These are phyloP conservation scores for Floccularia luteovirens DNA, from an alignment of 768 basidiomycete genomes.

Conservation along the genomic window DNA sequence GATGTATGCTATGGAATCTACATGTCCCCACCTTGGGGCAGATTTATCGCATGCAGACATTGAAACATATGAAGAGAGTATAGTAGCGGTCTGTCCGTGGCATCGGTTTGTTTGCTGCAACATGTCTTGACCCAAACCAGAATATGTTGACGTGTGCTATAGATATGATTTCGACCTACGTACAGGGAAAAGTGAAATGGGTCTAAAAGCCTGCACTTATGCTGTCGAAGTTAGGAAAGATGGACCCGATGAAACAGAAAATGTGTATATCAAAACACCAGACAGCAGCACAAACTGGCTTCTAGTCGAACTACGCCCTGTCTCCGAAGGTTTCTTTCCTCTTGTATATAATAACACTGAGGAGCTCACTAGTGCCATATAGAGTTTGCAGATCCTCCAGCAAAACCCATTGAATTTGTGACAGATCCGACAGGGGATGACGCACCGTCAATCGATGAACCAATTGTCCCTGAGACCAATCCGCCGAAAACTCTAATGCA, in stretches of 20 bases:
- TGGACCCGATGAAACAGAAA: slow-evolving; percentile 27
- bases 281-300: slow-evolving; percentile 46
- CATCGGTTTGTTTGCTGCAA: slow-evolving; percentile 38
- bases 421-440: neutral
- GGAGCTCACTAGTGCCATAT: neutral
- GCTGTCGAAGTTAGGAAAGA: slow-evolving; percentile 40
- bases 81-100: slow-evolving; percentile 72
- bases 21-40: slow-evolving; percentile 75
- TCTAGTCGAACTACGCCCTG: slow-evolving; percentile 59
- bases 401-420: slow-evolving; percentile 9
- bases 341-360: neutral
- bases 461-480: slow-evolving; percentile 38
- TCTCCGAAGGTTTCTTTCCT: slow-evolving; percentile 55
- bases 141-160: no score
- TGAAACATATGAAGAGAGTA: slow-evolving; percentile 52
- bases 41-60: slow-evolving; percentile 77
- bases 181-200: slow-evolving; percentile 65
- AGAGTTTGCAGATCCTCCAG: slow-evolving; percentile 64
- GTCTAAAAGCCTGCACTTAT: slow-evolving; percentile 63
- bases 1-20: slow-evolving; percentile 75
- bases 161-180: slow-evolving; percentile 72
- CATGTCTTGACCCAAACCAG: no score
- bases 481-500: slow-evolving; percentile 65
- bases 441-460: slow-evolving; percentile 22
- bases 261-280: slow-evolving; percentile 57